Evolutionary conservation across 148 eudicot genomes (phyloP).

Genomic region (Persicaria tinctoria): DNA sequence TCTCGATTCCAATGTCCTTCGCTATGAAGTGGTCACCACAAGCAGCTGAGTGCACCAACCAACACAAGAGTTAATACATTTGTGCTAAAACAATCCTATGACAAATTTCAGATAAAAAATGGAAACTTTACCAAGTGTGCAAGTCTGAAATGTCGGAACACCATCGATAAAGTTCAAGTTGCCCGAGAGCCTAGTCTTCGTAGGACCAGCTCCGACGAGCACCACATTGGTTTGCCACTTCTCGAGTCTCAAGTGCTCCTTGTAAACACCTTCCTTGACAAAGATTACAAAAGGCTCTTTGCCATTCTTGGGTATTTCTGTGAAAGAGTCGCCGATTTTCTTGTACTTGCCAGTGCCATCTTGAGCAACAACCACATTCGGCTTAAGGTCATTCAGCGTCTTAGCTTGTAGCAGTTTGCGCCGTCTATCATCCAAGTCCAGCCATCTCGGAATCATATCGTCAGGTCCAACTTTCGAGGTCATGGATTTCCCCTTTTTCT

Average conservation of each 20-base stretch:
- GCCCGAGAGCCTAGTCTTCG: conserved; percentile 1
- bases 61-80: background rate
- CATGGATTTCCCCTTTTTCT: background rate
- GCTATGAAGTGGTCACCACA: background rate
- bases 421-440: conserved; percentile 6
- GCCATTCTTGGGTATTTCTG: background rate
- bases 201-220: conserved; percentile 9
- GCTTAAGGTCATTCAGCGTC: background rate
- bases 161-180: background rate
- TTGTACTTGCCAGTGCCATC: conserved; percentile 8
- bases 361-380: background rate
- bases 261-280: conserved; percentile 8
- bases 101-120: background rate
- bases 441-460: conserved; percentile 1
- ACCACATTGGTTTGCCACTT: conserved; percentile 2
- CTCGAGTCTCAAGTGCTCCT: background rate
- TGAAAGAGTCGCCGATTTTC: background rate
- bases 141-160: background rate
- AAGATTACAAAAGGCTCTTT: background rate
- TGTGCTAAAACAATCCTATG: background rate
- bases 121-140: background rate
- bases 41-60: background rate
- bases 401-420: background rate
- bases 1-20: conserved; percentile 6
- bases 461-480: background rate